These are phyloP conservation scores for Pulveroboletus sp. DNA, from an alignment of 768 basidiomycete genomes.

Conservation along the genomic window DNA sequence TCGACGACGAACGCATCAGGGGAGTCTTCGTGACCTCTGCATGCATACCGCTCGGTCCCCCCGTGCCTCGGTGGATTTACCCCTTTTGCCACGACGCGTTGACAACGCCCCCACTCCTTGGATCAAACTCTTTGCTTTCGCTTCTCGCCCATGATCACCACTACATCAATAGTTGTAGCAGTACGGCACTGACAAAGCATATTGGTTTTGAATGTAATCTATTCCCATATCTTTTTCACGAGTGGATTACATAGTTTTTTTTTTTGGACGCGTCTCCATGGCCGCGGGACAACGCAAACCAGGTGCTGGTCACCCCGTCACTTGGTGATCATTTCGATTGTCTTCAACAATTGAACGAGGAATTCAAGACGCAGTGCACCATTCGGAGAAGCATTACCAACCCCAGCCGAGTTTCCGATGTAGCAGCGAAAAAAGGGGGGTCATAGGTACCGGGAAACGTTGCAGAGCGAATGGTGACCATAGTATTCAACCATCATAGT, in stretches of 20 bases:
- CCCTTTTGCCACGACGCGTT: background rate
- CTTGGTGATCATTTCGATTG: too few relatives aligned
- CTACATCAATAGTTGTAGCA: conserved; percentile 17
- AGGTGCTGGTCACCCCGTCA: too few relatives aligned
- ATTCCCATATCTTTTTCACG: background rate
- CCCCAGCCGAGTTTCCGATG: too few relatives aligned
- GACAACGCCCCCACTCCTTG: conserved; percentile 9
- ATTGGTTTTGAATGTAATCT: conserved; percentile 17
- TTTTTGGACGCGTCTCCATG: background rate
- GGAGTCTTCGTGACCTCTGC: conserved; percentile 5
- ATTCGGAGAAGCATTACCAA: too few relatives aligned
- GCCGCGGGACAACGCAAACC: background rate
- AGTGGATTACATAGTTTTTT: too few relatives aligned
- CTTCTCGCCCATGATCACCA: background rate
- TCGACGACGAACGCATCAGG: background rate
- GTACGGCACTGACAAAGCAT: conserved; percentile 9
- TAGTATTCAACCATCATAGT: too few relatives aligned
- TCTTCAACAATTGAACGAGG: too few relatives aligned
- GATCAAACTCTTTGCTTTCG: background rate
- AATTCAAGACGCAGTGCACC: too few relatives aligned
- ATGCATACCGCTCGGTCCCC: background rate
- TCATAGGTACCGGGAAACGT: too few relatives aligned
- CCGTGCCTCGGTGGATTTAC: background rate
- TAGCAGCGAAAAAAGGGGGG: too few relatives aligned
- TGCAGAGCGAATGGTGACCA: too few relatives aligned